phyloP scores from a whole-genome alignment of 2,329 filamentous ascomycete genomes.

The Cercospora canescens region DNA sequence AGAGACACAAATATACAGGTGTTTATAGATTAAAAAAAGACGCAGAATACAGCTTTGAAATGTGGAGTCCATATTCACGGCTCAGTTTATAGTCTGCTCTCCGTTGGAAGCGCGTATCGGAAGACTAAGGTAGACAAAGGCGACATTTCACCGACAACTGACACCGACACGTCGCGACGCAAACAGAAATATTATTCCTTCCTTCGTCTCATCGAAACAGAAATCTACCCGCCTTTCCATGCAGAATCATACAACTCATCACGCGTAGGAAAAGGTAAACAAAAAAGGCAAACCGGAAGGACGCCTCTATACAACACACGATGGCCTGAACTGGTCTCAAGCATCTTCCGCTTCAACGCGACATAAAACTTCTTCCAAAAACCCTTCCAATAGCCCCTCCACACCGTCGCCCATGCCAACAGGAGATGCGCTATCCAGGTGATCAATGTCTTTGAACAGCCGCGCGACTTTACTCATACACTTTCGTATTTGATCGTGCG shows the following conservation, averaged over 20 bases:
- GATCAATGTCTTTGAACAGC: constrained; percentile 86
- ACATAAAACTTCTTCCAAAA: constrained; percentile 91
- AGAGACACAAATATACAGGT: too few relatives aligned
- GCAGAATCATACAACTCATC: constrained; percentile 7
- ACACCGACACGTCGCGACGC: not conserved
- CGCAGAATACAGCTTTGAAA: too few relatives aligned
- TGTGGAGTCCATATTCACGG: too few relatives aligned
- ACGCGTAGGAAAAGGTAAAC: not conserved
- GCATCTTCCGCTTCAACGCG: constrained; percentile 86
- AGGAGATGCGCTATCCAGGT: constrained; percentile 79
- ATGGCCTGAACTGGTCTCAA: constrained; percentile 23
- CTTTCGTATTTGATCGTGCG: constrained; percentile 79
- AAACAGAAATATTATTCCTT: not conserved
- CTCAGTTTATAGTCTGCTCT: too few relatives aligned
- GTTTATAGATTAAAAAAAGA: too few relatives aligned
- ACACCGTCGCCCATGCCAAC: constrained; percentile 94
- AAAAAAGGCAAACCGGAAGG: not conserved
- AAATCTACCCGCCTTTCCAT: not conserved
- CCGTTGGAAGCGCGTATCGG: too few relatives aligned
- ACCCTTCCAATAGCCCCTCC: constrained; percentile 82
- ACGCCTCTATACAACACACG: not conserved
- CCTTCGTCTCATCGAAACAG: not conserved
- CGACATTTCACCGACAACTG: too few relatives aligned
- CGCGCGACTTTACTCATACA: constrained; percentile 80
- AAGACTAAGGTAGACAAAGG: too few relatives aligned